Base-by-base conservation (phyloP, 192 early-diverging fungal genomes). In the Dissophora globulifera region DNA sequence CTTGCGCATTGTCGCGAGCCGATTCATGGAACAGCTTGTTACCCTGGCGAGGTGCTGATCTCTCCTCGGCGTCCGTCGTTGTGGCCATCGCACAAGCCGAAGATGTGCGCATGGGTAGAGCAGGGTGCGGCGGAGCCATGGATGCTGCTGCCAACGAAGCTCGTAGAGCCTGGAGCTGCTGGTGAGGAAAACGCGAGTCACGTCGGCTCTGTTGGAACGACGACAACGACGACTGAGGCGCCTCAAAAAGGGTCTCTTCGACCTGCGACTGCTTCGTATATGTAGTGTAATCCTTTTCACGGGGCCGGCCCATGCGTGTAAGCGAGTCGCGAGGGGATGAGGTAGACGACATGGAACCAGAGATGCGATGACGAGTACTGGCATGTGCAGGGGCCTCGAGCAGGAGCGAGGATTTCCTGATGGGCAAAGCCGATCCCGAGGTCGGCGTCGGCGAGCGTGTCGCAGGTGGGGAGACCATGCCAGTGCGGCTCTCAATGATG, bases 181-280 rank as follows among this genome's bases (percentile, higher is more conserved):
- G 45, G 26, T 47, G 42, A n/a, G 52, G 41, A 16, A 45, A 65
- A 13, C 51, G n/a, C 31, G 52, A 5, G 31, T 45, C 33, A 29
- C 62, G 42, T 20, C 43, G 40, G n/a, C 45, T 27, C 19, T 63
- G 50, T n/a, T n/a, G n/a, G n/a, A n/a, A n/a, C n/a, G n/a, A n/a
- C n/a, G n/a, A n/a, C n/a, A n/a, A n/a, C n/a, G n/a, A n/a, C n/a
- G n/a, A n/a, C n/a, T n/a, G n/a, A n/a, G n/a, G n/a, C n/a, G n/a
- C n/a, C n/a, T n/a, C n/a, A n/a, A n/a, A n/a, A n/a, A n/a, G n/a
- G n/a, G n/a, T 17, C 31, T 17, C 31, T 49, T 41, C 33, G n/a
- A 15, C 29, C 12, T 17, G 49, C 5, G 3, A 49, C 27, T 19
- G 43, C 35, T 38, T 38, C 6, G 35, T 13, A 38, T 38, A 38